These are phyloP conservation scores for Porodaedalea pini DNA, from an alignment of 1,284 basidiomycete genomes.

Conservation along the genomic window DNA sequence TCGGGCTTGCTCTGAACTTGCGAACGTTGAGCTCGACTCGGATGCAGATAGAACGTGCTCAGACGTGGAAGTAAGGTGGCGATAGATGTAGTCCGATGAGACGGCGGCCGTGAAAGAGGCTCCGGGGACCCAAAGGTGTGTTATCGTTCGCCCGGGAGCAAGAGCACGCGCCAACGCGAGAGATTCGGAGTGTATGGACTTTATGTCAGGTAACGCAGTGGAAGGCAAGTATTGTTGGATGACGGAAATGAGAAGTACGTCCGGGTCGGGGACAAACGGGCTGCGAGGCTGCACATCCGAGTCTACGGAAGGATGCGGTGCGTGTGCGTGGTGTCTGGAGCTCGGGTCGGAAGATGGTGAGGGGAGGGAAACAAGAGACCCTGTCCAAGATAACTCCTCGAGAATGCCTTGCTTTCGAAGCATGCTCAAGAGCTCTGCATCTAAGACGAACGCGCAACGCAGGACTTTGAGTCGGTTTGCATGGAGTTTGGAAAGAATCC, in stretches of 20 bases:
- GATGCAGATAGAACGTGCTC: background rate
- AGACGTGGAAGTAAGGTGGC: background rate
- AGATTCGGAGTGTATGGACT: conserved; percentile 9
- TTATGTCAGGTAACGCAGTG: background rate
- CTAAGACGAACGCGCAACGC: conserved; percentile 11
- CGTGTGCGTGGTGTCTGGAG: background rate
- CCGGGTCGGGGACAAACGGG: background rate
- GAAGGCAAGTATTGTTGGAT: background rate
- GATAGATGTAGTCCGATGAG: conserved; percentile 2
- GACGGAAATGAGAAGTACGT: conserved; percentile 2
- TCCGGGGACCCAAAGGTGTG: conserved; percentile 16
- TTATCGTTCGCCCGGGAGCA: conserved; percentile 8
- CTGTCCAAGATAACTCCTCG: conserved; percentile 13
- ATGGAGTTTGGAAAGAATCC: conserved; percentile 1
- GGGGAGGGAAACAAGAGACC: background rate
- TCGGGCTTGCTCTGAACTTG: background rate
- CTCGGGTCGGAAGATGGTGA: background rate
- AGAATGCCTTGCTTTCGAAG: background rate
- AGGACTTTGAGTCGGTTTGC: background rate
- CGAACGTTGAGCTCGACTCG: background rate
- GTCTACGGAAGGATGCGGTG: background rate
- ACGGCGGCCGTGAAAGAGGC: conserved; percentile 1
- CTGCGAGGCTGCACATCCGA: background rate
- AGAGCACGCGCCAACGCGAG: conserved; percentile 10
- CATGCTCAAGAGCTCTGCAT: background rate